These are phyloP conservation scores for Blepharisma japonicum DNA, from an alignment of 73 alveolate genomes.

Conservation along the genomic window DNA sequence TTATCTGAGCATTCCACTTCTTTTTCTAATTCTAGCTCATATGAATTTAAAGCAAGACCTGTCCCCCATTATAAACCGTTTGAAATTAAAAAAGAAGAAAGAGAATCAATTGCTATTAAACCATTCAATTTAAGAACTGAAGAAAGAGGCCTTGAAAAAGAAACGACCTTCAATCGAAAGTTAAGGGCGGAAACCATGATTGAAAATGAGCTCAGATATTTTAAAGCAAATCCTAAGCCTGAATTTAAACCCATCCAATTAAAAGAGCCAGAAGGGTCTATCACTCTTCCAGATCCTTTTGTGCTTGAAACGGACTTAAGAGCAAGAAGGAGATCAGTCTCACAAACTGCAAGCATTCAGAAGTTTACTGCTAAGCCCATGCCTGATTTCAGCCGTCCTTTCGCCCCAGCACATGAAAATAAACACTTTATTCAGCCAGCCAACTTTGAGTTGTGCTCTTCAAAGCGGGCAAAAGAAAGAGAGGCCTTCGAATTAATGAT, in stretches of 20 bases:
- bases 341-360: background rate
- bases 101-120: background rate
- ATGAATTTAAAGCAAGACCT: background rate
- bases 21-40: background rate
- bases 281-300: background rate
- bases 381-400: background rate
- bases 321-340: background rate
- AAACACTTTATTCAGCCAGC: background rate
- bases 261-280: background rate
- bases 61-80: background rate
- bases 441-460: background rate
- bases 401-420: background rate
- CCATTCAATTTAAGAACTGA: too few species aligned
- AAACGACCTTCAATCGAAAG: too few species aligned
- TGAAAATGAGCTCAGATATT: background rate
- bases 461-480: slow-evolving; percentile 15
- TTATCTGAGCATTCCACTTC: background rate
- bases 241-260: background rate
- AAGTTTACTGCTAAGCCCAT: slow-evolving; percentile 19
- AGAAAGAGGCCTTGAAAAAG: too few species aligned
- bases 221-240: background rate
- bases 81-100: background rate
- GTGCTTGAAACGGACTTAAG: background rate
- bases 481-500: background rate
- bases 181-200: too few species aligned